Evolutionary conservation across 805 yeast genomes (phyloP).

Genomic region (Saccharomycodes ludwigii): DNA sequence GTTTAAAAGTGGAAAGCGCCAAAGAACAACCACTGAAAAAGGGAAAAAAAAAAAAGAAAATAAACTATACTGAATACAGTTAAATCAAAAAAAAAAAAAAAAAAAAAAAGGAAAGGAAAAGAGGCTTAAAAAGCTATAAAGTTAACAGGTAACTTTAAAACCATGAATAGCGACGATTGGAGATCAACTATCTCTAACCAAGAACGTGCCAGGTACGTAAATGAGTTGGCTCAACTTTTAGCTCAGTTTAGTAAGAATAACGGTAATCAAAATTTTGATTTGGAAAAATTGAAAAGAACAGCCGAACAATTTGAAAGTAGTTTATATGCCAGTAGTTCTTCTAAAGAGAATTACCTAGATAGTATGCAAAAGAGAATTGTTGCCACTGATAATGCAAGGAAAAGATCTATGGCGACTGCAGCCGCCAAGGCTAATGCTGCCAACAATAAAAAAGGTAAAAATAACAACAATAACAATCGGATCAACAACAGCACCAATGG

Average conservation of each 20-base stretch:
- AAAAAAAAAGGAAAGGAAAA: not conserved
- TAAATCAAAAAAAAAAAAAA: too few species aligned
- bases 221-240: constrained; percentile 21
- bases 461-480: constrained; percentile 19
- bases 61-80: not conserved
- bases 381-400: constrained; percentile 28
- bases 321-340: constrained; percentile 44
- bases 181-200: constrained; percentile 5
- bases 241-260: constrained; percentile 25
- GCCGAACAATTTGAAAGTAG: constrained; percentile 65
- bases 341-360: constrained; percentile 46
- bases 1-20: too few species aligned
- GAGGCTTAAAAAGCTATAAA: not conserved
- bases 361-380: constrained; percentile 33
- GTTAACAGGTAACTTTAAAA: too few species aligned
- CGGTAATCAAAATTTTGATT: constrained; percentile 23
- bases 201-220: constrained; percentile 23
- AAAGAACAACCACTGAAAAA: too few species aligned
- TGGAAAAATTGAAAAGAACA: constrained; percentile 34
- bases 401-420: constrained; percentile 12
- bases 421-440: constrained; percentile 11
- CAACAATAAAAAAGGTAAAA: constrained; percentile 17
- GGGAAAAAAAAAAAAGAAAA: too few species aligned
- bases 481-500: constrained; percentile 11
- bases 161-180: constrained; percentile 7